phyloP scores from a whole-genome alignment of 371 early-diverging fungal species.

The Mortierella sp. region DNA sequence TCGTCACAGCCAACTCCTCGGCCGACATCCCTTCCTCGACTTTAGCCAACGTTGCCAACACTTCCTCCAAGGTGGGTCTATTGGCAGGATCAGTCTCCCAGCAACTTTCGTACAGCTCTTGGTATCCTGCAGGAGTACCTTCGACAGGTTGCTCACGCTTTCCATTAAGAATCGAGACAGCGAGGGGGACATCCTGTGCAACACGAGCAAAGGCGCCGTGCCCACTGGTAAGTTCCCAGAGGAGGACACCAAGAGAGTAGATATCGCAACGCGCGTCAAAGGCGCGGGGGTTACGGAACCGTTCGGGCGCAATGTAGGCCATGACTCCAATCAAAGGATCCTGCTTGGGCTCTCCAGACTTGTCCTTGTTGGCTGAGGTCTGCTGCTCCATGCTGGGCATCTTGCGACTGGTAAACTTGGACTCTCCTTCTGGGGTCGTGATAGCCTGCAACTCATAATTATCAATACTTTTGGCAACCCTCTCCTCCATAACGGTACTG shows the following conservation, averaged over 20 bases:
- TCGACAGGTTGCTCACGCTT: conserved; percentile 42
- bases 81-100: conserved; percentile 42
- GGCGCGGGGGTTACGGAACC: conserved; percentile 31
- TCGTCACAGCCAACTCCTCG: conserved; percentile 22
- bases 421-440: conserved; percentile 28
- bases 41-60: conserved; percentile 9
- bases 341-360: conserved; percentile 4
- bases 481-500: conserved; percentile 25
- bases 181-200: conserved; percentile 34
- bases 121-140: conserved; percentile 50
- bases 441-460: conserved; percentile 15
- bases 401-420: conserved; percentile 21
- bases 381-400: conserved; percentile 7
- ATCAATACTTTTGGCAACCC: conserved; percentile 16
- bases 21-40: conserved; percentile 11
- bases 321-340: conserved; percentile 38
- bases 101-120: conserved; percentile 40
- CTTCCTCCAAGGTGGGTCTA: conserved; percentile 36
- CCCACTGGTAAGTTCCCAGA: conserved; percentile 54
- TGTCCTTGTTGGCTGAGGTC: background rate
- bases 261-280: conserved; percentile 50
- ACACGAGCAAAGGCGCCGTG: conserved; percentile 22
- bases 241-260: conserved; percentile 53
- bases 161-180: conserved; percentile 32
- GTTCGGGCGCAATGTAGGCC: conserved; percentile 57